Evolutionary conservation across 352 stramenopile genomes (phyloP).

Genomic region (Pythium aquatile): DNA sequence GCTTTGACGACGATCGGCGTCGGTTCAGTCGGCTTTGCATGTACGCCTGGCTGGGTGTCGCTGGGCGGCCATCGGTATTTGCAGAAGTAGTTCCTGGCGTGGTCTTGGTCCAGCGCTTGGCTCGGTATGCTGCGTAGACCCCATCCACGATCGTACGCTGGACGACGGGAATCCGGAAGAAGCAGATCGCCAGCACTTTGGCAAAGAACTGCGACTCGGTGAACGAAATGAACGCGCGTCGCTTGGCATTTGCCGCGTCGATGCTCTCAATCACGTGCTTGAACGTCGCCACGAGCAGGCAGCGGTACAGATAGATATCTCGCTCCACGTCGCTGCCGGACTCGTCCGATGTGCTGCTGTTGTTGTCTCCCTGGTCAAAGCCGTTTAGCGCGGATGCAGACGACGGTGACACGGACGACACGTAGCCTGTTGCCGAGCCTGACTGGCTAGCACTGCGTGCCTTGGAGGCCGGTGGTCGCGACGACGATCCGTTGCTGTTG

Average conservation of each 20-base stretch:
- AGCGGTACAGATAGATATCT: slow-evolving; percentile 65
- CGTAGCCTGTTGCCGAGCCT: neutral
- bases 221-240: slow-evolving; percentile 53
- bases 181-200: slow-evolving; percentile 68
- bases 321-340: slow-evolving; percentile 44
- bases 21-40: slow-evolving; percentile 26
- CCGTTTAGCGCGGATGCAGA: slow-evolving; percentile 10
- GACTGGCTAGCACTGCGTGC: slow-evolving; percentile 21
- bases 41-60: slow-evolving; percentile 26
- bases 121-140: slow-evolving; percentile 48
- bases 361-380: slow-evolving; percentile 21
- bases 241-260: slow-evolving; percentile 39
- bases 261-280: slow-evolving; percentile 69
- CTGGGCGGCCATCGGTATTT: slow-evolving; percentile 8
- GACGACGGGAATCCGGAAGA: slow-evolving; percentile 58
- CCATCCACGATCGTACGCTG: slow-evolving; percentile 53
- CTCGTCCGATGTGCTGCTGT: slow-evolving; percentile 6
- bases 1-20: slow-evolving; percentile 39
- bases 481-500: neutral
- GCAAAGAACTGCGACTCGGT: slow-evolving; percentile 62
- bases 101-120: slow-evolving; percentile 51
- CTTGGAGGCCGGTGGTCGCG: slow-evolving; percentile 11
- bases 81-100: slow-evolving; percentile 14
- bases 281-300: slow-evolving; percentile 71
- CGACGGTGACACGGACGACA: slow-evolving; percentile 13